phyloP scores from a whole-genome alignment of 345 rosid genomes.

The Eutrema japonicum region DNA sequence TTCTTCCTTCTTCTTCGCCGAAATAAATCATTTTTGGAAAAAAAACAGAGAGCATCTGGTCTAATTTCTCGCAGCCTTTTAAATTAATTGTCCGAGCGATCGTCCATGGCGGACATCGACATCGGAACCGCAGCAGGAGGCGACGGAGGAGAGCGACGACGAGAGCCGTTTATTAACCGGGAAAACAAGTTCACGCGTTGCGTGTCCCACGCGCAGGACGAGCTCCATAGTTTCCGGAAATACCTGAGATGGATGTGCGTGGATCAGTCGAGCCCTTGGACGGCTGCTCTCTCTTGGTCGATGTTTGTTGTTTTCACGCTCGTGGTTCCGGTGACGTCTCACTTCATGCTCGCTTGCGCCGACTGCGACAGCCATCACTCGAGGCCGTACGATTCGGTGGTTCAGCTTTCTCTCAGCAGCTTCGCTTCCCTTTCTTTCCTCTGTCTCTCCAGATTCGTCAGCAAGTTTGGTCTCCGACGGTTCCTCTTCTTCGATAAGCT shows the following conservation, averaged over 20 bases:
- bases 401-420: constrained; percentile 83
- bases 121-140: constrained; percentile 48
- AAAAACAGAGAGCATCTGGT: constrained; percentile 29
- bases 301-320: constrained; percentile 64
- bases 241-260: constrained; percentile 90
- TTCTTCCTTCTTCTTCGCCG: not conserved
- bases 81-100: constrained; percentile 24
- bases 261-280: constrained; percentile 70
- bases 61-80: constrained; percentile 11
- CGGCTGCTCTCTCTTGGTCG: constrained; percentile 71
- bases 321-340: constrained; percentile 71
- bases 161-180: constrained; percentile 44
- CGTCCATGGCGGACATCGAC: constrained; percentile 46
- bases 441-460: constrained; percentile 65
- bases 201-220: constrained; percentile 72
- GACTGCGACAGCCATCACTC: constrained; percentile 71
- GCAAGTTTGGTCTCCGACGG: constrained; percentile 68
- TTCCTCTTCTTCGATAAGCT: constrained; percentile 95
- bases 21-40: not conserved
- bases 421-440: constrained; percentile 71
- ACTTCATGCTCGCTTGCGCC: constrained; percentile 80
- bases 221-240: constrained; percentile 71
- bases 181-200: constrained; percentile 52
- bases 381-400: constrained; percentile 72
- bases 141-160: constrained; percentile 5